These are phyloP conservation scores for Ophiocordyceps camponoti-floridani DNA, from an alignment of 2,329 filamentous ascomycete species.

Conservation along the genomic window DNA sequence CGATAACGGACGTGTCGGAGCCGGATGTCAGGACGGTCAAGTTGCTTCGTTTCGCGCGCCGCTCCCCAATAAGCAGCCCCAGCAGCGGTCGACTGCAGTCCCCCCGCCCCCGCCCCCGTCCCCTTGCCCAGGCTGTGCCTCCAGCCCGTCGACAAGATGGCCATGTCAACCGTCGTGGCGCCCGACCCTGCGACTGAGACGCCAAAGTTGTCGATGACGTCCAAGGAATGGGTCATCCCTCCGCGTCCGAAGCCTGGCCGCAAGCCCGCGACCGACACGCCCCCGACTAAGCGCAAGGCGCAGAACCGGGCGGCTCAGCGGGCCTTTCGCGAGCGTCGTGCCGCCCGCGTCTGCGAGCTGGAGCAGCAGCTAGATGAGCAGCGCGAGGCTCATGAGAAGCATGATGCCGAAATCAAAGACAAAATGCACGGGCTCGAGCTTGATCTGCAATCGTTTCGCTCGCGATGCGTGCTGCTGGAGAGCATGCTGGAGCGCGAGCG, in stretches of 20 bases:
- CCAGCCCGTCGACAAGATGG: conserved; percentile 23
- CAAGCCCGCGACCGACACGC: conserved; percentile 86
- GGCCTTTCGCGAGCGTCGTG: conserved; percentile 74
- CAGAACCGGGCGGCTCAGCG: conserved; percentile 88
- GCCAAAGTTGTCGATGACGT: conserved; percentile 46
- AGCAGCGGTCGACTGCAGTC: conserved; percentile 7
- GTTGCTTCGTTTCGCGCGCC: conserved; percentile 5
- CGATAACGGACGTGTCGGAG: not conserved
- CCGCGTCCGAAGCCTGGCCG: conserved; percentile 77
- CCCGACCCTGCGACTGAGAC: conserved; percentile 24
- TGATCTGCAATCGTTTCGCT: conserved; percentile 48
- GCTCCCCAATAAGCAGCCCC: conserved; percentile 6
- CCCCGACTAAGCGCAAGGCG: conserved; percentile 80
- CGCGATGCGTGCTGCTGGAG: conserved; percentile 43
- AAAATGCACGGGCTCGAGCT: conserved; percentile 41
- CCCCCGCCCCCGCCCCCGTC: conserved; percentile 5
- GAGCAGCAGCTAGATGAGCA: conserved; percentile 48
- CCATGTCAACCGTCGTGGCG: conserved; percentile 28
- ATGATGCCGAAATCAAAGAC: conserved; percentile 37
- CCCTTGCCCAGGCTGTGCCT: conserved; percentile 13
- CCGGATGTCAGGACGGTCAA: not conserved
- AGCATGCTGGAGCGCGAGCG: conserved; percentile 43
- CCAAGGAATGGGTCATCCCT: conserved; percentile 72
- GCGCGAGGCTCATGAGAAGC: conserved; percentile 36
- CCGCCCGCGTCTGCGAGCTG: conserved; percentile 63